Conservation (phyloP, 2,329 filamentous ascomycete genomes). For the Stachybotrys chartarum region DNA sequence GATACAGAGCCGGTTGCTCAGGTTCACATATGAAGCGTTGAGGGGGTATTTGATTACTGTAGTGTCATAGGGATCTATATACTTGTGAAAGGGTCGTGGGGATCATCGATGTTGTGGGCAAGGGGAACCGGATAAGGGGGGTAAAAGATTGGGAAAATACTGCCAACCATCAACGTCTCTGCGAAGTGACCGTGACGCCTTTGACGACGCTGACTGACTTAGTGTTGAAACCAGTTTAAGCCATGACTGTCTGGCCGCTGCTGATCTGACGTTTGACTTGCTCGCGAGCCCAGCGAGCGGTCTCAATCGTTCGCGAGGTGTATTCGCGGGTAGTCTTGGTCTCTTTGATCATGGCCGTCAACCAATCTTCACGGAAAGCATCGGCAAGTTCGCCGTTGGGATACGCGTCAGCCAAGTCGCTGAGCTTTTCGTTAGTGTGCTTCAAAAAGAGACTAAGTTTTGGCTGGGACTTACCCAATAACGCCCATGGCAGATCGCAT, state of each 20-base stretch:
- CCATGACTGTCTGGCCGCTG: constrained; percentile 43
- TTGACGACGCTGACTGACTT: neutral
- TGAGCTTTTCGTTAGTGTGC: constrained; percentile 26
- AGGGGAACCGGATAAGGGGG: constrained; percentile 8
- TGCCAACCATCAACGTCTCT: neutral
- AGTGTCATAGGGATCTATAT: constrained; percentile 29
- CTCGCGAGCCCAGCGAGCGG: constrained; percentile 93
- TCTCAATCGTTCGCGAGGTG: constrained; percentile 77
- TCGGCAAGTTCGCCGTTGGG: constrained; percentile 79
- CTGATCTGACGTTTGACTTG: constrained; percentile 88
- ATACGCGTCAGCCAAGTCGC: constrained; percentile 90
- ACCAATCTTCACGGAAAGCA: constrained; percentile 85
- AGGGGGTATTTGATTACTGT: constrained; percentile 29
- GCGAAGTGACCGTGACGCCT: neutral
- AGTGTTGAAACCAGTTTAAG: constrained; percentile 26
- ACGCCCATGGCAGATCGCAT: constrained; percentile 96
- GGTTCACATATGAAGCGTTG: constrained; percentile 19
- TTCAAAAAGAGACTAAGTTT: neutral
- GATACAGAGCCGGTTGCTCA: constrained; percentile 2
- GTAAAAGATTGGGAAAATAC: neutral
- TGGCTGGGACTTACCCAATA: constrained; percentile 63
- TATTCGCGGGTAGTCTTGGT: constrained; percentile 86
- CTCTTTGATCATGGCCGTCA: constrained; percentile 85
- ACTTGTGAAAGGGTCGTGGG: constrained; percentile 29
- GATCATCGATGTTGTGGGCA: constrained; percentile 26